phyloP scores from a whole-genome alignment of 176 grass and related monocot genomes.

The Aegilops speltoides region DNA sequence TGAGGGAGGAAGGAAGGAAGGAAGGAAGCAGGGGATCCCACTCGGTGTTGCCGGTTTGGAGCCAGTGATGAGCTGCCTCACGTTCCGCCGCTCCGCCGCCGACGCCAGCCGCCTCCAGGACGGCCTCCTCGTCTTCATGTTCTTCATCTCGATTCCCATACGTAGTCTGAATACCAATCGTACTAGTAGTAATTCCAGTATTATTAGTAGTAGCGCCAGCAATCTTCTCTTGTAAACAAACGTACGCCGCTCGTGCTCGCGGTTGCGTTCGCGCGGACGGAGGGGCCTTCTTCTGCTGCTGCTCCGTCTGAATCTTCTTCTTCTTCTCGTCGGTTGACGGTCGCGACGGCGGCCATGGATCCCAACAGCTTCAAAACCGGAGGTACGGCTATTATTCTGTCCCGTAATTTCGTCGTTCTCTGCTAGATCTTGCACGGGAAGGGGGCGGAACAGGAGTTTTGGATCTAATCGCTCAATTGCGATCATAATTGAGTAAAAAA shows the following conservation, averaged over 20 bases:
- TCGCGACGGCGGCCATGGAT: conserved; percentile 28
- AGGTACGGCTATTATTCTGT: conserved; percentile 16
- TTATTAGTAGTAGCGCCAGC: conserved; percentile 18
- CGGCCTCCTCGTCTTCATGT: conserved; percentile 65
- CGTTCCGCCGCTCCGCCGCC: conserved; percentile 45
- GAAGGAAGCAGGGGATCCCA: neutral
- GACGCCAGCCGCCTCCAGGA: conserved; percentile 58
- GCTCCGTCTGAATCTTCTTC: neutral
- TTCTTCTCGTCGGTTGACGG: neutral
- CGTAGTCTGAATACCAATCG: conserved; percentile 23
- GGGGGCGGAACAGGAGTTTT: neutral
- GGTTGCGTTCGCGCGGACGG: conserved; percentile 5
- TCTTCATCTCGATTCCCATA: conserved; percentile 69
- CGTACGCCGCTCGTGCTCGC: neutral
- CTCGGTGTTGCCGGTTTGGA: conserved; percentile 56
- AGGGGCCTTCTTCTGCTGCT: neutral
- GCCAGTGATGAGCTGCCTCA: conserved; percentile 53
- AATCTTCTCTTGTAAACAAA: conserved; percentile 42
- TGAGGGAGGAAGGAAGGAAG: neutral
- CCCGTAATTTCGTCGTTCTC: neutral
- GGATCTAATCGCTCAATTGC: neutral
- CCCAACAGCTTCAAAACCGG: conserved; percentile 52
- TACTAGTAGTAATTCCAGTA: conserved; percentile 13
- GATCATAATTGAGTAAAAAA: neutral
- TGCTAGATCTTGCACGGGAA: neutral